phyloP scores from a whole-genome alignment of 2,329 filamentous ascomycete genomes.

The Colletotrichum viniferum region DNA sequence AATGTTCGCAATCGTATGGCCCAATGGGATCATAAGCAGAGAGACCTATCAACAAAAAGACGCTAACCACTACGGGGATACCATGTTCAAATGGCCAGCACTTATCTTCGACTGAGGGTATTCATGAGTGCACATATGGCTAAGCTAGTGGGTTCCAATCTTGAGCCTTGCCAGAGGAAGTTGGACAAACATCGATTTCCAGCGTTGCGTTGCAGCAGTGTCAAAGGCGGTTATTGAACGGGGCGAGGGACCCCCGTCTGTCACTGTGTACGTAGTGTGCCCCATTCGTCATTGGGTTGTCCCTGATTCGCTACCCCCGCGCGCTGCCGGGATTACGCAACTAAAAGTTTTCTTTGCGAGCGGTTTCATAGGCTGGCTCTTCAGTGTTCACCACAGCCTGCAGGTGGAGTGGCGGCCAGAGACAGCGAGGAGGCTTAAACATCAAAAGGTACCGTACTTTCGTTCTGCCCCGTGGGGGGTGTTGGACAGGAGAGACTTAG shows the following conservation, averaged over 20 bases:
- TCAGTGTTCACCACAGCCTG: neutral
- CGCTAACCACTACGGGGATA: neutral
- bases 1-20: neutral
- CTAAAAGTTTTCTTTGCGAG: conserved; percentile 5
- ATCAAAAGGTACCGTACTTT: neutral
- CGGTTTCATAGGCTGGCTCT: neutral
- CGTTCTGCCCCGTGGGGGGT: neutral
- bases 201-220: neutral
- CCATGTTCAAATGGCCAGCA: neutral
- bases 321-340: conserved; percentile 1
- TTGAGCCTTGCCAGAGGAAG: neutral
- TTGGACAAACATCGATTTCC: neutral
- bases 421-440: neutral
- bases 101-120: neutral
- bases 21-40: neutral
- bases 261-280: neutral
- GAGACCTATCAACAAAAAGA: neutral
- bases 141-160: neutral
- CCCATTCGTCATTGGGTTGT: conserved; percentile 5
- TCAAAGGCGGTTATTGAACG: neutral
- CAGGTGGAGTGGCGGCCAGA: neutral
- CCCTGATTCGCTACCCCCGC: conserved; percentile 11
- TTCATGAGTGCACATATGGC: neutral
- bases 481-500: neutral
- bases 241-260: neutral